Evolutionary conservation across 208 protist genomes (phyloP).

Genomic region (Tritrichomonas musculus): DNA sequence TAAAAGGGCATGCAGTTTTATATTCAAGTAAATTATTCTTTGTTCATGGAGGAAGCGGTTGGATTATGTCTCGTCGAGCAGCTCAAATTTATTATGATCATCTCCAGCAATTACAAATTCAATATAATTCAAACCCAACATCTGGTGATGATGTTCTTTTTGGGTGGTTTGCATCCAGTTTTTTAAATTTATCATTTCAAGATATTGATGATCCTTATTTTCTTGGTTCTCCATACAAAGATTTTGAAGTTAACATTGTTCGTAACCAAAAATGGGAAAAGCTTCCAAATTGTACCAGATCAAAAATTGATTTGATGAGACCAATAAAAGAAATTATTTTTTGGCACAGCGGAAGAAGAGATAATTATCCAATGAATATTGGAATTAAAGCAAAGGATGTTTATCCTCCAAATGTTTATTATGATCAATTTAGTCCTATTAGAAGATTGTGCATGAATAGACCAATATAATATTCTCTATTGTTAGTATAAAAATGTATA

Average conservation of each 20-base stretch:
- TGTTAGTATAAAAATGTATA: no score
- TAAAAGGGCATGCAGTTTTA: neutral
- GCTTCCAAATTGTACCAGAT: no score
- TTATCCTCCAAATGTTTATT: no score
- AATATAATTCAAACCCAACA: neutral
- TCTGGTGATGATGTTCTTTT: neutral
- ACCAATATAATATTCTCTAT: no score
- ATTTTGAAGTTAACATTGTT: no score
- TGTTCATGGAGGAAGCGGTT: neutral
- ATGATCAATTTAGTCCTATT: no score
- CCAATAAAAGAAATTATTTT: neutral
- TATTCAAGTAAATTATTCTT: neutral
- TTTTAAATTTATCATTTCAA: neutral
- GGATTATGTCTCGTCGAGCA: slow-evolving; percentile 17
- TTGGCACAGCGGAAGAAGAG: neutral
- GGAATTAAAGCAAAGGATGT: neutral
- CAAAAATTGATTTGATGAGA: no score
- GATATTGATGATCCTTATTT: neutral
- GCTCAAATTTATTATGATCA: neutral
- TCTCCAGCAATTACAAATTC: neutral
- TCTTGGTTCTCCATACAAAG: neutral
- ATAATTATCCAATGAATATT: neutral
- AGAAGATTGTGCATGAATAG: no score
- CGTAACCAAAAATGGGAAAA: no score
- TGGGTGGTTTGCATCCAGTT: neutral